A percentile compares a stretch with the other conserved stretches of the same genome.
These are phyloP conservation scores for Aspergillus neoniger DNA, from an alignment of 2,329 filamentous ascomycete genomes.

Conservation along the genomic window DNA sequence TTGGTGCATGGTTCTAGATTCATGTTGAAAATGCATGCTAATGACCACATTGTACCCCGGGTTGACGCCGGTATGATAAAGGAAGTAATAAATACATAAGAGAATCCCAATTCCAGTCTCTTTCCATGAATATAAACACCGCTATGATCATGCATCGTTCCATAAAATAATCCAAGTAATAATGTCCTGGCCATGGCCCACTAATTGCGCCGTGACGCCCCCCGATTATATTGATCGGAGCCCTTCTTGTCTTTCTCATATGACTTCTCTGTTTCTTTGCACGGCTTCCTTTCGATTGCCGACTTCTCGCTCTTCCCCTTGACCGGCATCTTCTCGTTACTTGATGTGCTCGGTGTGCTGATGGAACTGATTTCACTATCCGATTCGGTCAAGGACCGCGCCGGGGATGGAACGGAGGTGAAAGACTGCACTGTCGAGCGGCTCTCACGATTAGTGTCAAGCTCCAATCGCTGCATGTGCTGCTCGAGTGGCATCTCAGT, in stretches of 20 bases:
- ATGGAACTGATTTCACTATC: conserved; percentile 25
- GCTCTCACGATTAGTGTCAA: conserved; percentile 18
- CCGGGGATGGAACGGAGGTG: conserved; percentile 11
- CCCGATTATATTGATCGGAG: neutral
- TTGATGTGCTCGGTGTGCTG: conserved; percentile 20
- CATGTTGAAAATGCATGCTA: neutral
- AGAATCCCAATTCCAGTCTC: neutral
- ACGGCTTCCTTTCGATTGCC: neutral
- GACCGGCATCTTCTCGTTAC: conserved; percentile 12
- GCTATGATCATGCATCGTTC: conserved; percentile 3
- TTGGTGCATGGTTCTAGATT: neutral
- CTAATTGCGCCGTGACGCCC: neutral
- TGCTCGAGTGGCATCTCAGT: conserved; percentile 23
- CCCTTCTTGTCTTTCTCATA: neutral
- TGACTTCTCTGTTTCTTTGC: neutral
- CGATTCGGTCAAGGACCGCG: conserved; percentile 14
- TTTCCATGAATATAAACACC: neutral
- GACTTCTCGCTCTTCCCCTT: conserved; percentile 8
- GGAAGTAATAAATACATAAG: neutral
- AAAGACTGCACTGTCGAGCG: conserved; percentile 16
- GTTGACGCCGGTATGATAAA: neutral
- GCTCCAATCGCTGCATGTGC: conserved; percentile 23
- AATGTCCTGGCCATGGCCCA: too few relatives aligned
- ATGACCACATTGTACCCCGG: neutral
- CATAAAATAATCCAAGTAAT: neutral